phyloP scores from a whole-genome alignment of 2,329 filamentous ascomycete species.

The Lecanosticta acicola region DNA sequence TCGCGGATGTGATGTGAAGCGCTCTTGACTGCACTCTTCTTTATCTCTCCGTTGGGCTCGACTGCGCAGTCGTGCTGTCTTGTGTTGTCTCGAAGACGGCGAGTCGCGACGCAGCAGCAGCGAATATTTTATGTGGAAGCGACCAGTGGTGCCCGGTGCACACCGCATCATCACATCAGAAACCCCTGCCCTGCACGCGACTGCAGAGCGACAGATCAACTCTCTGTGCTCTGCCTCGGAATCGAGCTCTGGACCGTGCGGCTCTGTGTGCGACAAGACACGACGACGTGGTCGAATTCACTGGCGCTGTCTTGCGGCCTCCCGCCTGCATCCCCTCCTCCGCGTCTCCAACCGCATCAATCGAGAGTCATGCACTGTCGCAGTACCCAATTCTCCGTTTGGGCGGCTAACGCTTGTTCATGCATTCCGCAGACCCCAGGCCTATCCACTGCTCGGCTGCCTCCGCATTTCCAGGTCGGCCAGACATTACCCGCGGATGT shows the following conservation, averaged over 20 bases:
- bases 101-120: no score
- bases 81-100: no score
- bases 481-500: neutral
- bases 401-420: neutral
- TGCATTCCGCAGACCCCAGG: neutral
- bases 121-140: neutral
- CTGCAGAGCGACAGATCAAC: neutral
- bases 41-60: no score
- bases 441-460: neutral
- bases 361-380: neutral
- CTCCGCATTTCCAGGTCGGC: neutral
- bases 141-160: no score
- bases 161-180: neutral
- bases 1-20: no score
- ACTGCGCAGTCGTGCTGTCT: no score
- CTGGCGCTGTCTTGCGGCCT: neutral
- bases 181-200: neutral
- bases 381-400: no score
- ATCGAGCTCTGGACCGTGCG: neutral
- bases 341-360: neutral
- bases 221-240: no score
- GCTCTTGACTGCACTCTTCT: no score
- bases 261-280: neutral
- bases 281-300: neutral
- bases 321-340: no score